Evolutionary conservation across 441 rosid species (phyloP).

Genomic region (Biscutella auriculata): DNA sequence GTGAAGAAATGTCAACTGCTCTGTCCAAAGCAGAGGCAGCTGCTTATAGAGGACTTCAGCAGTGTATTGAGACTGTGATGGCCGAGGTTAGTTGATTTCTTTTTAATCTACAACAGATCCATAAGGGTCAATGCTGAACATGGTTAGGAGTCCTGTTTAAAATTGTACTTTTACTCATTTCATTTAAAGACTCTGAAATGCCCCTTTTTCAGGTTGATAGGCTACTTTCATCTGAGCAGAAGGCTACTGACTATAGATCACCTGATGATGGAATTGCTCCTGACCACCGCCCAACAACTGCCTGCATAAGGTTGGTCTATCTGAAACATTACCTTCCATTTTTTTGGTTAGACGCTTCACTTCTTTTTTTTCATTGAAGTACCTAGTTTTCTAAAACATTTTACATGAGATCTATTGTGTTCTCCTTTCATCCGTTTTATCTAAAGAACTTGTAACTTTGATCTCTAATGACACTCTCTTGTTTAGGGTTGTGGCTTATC

Average conservation of each 20-base stretch:
- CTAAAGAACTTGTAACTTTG: neutral
- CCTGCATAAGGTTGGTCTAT: conserved; percentile 71
- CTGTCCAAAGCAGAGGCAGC: conserved; percentile 96
- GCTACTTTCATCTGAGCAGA: conserved; percentile 85
- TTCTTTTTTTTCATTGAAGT: neutral
- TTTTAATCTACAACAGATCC: conserved; percentile 8
- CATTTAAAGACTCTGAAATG: neutral
- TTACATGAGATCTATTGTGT: neutral
- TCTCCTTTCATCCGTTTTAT: neutral
- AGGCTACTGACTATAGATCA: conserved; percentile 81
- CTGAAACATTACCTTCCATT: neutral
- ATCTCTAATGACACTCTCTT: conserved; percentile 14
- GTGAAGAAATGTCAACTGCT: conserved; percentile 98
- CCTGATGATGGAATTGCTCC: conserved; percentile 93
- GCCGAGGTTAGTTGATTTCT: conserved; percentile 68
- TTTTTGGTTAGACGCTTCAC: conserved; percentile 1
- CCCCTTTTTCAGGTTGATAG: conserved; percentile 64
- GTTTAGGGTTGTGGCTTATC: conserved; percentile 86
- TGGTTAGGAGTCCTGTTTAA: neutral
- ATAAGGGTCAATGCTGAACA: conserved; percentile 4
- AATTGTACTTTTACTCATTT: neutral
- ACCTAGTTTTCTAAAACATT: neutral
- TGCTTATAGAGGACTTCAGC: conserved; percentile 97
- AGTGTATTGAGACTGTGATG: conserved; percentile 97
- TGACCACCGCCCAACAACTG: conserved; percentile 97